These are phyloP conservation scores for Fragaria iinumae DNA, from an alignment of 306 rosid genomes.

Conservation along the genomic window DNA sequence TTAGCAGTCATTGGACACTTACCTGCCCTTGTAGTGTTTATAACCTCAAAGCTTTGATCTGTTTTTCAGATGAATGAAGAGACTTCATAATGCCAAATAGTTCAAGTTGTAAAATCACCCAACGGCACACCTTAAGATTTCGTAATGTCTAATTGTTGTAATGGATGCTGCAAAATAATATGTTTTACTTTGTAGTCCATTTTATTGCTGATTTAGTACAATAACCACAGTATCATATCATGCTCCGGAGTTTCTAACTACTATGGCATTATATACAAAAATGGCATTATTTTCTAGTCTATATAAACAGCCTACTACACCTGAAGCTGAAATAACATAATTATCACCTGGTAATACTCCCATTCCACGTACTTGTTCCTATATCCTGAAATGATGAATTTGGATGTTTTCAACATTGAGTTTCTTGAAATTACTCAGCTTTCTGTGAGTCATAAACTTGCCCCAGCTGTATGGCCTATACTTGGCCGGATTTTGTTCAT, in stretches of 20 bases:
- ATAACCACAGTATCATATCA: not conserved
- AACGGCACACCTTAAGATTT: not conserved
- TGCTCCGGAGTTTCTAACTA: not conserved
- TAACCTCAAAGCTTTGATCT: not conserved
- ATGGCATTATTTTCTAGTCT: not conserved
- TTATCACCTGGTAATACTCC: not conserved
- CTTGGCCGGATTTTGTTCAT: slow-evolving; percentile 42
- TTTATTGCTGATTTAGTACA: slow-evolving; percentile 28
- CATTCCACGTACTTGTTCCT: not conserved
- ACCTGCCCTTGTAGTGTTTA: not conserved
- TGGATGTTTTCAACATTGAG: slow-evolving; percentile 44
- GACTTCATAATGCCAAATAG: not conserved
- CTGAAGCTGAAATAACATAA: slow-evolving; percentile 1
- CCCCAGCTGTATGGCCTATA: slow-evolving; percentile 59
- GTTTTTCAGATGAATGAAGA: not conserved
- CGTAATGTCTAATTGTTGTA: not conserved
- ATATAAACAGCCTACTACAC: not conserved
- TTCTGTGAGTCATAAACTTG: slow-evolving; percentile 40
- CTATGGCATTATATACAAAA: not conserved
- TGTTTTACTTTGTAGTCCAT: not conserved
- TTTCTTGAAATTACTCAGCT: slow-evolving; percentile 41
- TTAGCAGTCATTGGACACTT: not conserved
- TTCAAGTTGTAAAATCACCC: not conserved
- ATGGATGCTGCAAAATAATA: not conserved
- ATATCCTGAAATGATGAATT: slow-evolving; percentile 22